These are phyloP conservation scores for Fusarium marasasianum DNA, from an alignment of 2,329 filamentous ascomycete genomes.

Conservation along the genomic window DNA sequence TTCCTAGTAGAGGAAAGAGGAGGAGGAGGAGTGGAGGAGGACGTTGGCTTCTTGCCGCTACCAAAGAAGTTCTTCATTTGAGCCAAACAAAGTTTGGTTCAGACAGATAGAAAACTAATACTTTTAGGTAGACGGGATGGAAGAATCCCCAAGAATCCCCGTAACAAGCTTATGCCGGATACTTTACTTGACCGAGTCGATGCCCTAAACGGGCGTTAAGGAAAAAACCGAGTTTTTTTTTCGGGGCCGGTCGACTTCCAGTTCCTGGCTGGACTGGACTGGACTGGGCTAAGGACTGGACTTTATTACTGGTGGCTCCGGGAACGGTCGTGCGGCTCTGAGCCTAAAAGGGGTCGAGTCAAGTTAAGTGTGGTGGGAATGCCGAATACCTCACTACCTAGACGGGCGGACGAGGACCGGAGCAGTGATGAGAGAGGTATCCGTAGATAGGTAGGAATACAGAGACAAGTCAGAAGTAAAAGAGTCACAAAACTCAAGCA, in stretches of 20 bases:
- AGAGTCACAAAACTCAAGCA: slow-evolving; percentile 3
- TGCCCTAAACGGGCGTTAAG: slow-evolving; percentile 49
- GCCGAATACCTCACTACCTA: background rate
- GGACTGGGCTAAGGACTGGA: background rate
- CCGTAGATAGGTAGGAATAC: background rate
- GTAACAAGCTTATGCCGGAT: slow-evolving; percentile 54
- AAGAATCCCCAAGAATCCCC: slow-evolving; percentile 46
- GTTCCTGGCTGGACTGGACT: background rate
- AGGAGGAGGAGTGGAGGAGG: slow-evolving; percentile 27
- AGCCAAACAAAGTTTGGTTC: slow-evolving; percentile 38
- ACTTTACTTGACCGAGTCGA: slow-evolving; percentile 45
- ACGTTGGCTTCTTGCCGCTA: slow-evolving; percentile 52
- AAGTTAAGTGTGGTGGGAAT: slow-evolving; percentile 1
- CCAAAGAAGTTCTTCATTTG: slow-evolving; percentile 64
- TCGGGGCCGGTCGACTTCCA: slow-evolving; percentile 33
- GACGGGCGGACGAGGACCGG: background rate
- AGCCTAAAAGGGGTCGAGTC: slow-evolving; percentile 29
- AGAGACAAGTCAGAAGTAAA: slow-evolving; percentile 9
- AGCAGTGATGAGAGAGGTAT: background rate
- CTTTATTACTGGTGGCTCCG: slow-evolving; percentile 26
- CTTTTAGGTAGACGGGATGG: slow-evolving; percentile 20
- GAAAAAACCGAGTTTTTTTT: slow-evolving; percentile 43
- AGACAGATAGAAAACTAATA: slow-evolving; percentile 21
- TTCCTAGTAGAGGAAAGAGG: slow-evolving; percentile 51
- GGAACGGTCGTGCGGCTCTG: slow-evolving; percentile 33